Base-by-base conservation (phyloP, 108 stramenopile genomes). In the Craspedostauros australis region DNA sequence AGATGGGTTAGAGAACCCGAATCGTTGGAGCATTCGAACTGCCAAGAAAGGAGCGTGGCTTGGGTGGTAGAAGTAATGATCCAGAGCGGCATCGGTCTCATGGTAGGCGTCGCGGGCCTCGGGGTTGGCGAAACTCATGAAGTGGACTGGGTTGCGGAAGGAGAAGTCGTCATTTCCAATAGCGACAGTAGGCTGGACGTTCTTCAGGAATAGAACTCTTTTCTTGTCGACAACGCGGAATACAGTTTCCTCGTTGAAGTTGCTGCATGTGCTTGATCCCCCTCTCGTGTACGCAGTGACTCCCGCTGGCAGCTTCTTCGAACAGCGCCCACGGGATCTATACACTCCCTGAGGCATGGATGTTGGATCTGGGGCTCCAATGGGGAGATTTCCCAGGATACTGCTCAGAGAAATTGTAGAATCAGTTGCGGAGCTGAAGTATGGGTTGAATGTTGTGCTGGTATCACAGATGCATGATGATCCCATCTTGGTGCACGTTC, bases 171-270 rank as follows among this genome's bases (percentile, higher is more conserved):
- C 63, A 11, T 66, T 66, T 25, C 55, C 44, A 7, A 84, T 32
- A n/a, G 45, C 19, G 9, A 46, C 26, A 0, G 77, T 70, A 7
- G 57, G 69, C 21, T 74, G 73, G 14, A 61, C 32, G 38, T 82
- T 82, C 44, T 79, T 78, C 46, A 71, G 50, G 44, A 61, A 76
- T 22, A 60, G 39, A 3, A 36, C 46, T 22, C 77, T 77, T 21
- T 63, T 56, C 42, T 55, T 50, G 43, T 75, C 59, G 3, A 9
- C 33, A n/a, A 80, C 66, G 47, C 70, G 63, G 46, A 86, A 86
- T 6, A 82, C 48, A 30, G 80, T 73, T 2, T 60, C 52, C 19
- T 46, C n/a, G n/a, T n/a, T n/a, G n/a, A n/a, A n/a, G n/a, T n/a
- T n/a, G n/a, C n/a, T n/a, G n/a, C n/a, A n/a, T n/a, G n/a, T n/a